Base-by-base conservation (phyloP, 2,329 filamentous ascomycete genomes). In the Cladosporium oxysporum region DNA sequence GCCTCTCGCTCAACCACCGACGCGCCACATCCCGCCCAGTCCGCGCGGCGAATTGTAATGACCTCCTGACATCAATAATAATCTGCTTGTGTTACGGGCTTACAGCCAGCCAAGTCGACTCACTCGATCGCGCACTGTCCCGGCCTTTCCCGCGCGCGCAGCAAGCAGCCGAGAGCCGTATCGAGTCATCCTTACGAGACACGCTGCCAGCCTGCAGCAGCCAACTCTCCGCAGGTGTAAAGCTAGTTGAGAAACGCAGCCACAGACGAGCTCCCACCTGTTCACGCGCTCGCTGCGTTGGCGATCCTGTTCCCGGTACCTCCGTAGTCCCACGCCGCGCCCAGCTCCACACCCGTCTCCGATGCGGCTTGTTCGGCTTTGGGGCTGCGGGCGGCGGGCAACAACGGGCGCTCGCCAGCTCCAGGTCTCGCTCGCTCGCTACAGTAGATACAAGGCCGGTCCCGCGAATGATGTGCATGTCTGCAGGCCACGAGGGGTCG, bases 221-320 rank as follows among this genome's bases (percentile, higher is more conserved):
- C 33, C 31, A 26, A 16, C n/a, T n/a, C 33, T 33, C 52, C 28
- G 29, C 26, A 21, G 18, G 52, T 8, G 29, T 29, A 55, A 55
- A 33, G 52, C 52, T 55, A 55, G 37, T 59, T 37, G 37, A 59
- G 35, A 55, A 53, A 57, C 33, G 61, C 50, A 63, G 61, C 61
- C 61, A 63, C 61, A 57, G 61, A 55, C 49, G 35, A 57, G 35
- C 61, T 63, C 61, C 61, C 61, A 63, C 61, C 61, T 63, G 61
- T 63, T 63, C 61, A 57, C 61, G 61, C 61, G 61, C 61, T 37
- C 61, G 49, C 61, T 63, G 61, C 61, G 61, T 47, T 63, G 61
- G 61, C 50, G 61, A 63, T 63, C 61, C 23, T 47, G 23, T 33
- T 63, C 50, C 23, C 50, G 11, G 21, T n/a, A n/a, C 21, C 12